phyloP scores from a whole-genome alignment of 2,329 filamentous ascomycete species.

The Bisporella sp. region DNA sequence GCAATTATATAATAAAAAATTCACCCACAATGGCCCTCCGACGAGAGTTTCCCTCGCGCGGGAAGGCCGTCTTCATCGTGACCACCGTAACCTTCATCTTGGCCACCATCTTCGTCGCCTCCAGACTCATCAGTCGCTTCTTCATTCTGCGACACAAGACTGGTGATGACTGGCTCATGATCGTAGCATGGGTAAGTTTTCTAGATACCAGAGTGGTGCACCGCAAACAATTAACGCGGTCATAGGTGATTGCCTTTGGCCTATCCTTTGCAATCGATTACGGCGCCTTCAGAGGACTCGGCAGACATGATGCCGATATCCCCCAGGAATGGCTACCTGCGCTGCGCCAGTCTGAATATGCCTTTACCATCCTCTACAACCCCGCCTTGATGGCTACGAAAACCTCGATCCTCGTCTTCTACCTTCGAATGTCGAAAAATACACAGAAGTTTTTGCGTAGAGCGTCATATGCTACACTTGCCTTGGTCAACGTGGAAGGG shows the following conservation, averaged over 20 bases:
- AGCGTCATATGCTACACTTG: constrained; percentile 74
- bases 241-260: constrained; percentile 51
- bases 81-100: constrained; percentile 62
- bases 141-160: constrained; percentile 65
- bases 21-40: neutral
- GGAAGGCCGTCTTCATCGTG: constrained; percentile 59
- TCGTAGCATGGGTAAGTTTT: constrained; percentile 61
- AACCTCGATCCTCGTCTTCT: constrained; percentile 88
- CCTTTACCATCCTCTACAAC: constrained; percentile 65
- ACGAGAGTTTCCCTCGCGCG: constrained; percentile 20
- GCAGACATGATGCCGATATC: constrained; percentile 59
- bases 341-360: constrained; percentile 55
- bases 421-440: constrained; percentile 73
- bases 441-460: constrained; percentile 69
- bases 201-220: neutral
- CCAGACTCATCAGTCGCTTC: constrained; percentile 66
- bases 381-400: constrained; percentile 87
- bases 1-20: no score
- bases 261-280: constrained; percentile 60
- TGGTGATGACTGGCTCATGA: constrained; percentile 76
- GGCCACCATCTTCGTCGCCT: constrained; percentile 66
- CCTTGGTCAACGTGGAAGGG: constrained; percentile 72
- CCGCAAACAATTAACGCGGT: neutral
- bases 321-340: constrained; percentile 36
- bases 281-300: constrained; percentile 57